These are phyloP conservation scores for Alternaria sp. DNA, from an alignment of 2,329 filamentous ascomycete species.

Conservation along the genomic window DNA sequence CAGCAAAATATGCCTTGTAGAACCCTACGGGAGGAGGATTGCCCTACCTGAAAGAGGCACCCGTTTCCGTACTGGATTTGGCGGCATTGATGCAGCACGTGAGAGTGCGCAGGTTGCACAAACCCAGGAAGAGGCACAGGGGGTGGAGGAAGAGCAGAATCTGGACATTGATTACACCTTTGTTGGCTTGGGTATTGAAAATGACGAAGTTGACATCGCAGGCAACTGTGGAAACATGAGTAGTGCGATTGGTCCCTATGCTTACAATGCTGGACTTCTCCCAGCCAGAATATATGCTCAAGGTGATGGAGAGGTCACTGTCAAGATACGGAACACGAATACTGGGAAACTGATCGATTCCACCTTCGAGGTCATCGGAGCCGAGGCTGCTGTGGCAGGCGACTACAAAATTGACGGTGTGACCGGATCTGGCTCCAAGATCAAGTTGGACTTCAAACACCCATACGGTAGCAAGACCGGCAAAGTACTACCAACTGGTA, in stretches of 20 bases:
- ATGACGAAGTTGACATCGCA: slow-evolving; percentile 69
- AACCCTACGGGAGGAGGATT: slow-evolving; percentile 35
- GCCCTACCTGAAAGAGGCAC: slow-evolving; percentile 1
- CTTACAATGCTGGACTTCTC: slow-evolving; percentile 65
- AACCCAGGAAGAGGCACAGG: slow-evolving; percentile 6
- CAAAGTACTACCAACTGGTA: slow-evolving; percentile 68
- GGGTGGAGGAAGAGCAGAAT: slow-evolving; percentile 9
- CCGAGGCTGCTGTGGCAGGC: slow-evolving; percentile 60
- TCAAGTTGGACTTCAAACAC: slow-evolving; percentile 69
- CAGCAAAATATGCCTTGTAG: slow-evolving; percentile 75
- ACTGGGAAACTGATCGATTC: slow-evolving; percentile 71
- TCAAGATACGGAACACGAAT: slow-evolving; percentile 76
- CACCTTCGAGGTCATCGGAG: slow-evolving; percentile 63
- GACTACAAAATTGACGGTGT: slow-evolving; percentile 72
- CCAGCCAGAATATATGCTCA: slow-evolving; percentile 36
- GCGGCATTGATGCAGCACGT: slow-evolving; percentile 23
- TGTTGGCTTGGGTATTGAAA: slow-evolving; percentile 71
- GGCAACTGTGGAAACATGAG: slow-evolving; percentile 85
- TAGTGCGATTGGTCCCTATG: slow-evolving; percentile 72
- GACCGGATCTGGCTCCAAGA: slow-evolving; percentile 64
- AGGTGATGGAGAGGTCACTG: slow-evolving; percentile 53
- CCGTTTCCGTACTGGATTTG: slow-evolving; percentile 19
- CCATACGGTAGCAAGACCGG: slow-evolving; percentile 72
- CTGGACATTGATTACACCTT: slow-evolving; percentile 75
- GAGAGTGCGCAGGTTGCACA: slow-evolving; percentile 11